Base-by-base conservation (phyloP, 805 yeast species). In the Phaffomyces antillensis region DNA sequence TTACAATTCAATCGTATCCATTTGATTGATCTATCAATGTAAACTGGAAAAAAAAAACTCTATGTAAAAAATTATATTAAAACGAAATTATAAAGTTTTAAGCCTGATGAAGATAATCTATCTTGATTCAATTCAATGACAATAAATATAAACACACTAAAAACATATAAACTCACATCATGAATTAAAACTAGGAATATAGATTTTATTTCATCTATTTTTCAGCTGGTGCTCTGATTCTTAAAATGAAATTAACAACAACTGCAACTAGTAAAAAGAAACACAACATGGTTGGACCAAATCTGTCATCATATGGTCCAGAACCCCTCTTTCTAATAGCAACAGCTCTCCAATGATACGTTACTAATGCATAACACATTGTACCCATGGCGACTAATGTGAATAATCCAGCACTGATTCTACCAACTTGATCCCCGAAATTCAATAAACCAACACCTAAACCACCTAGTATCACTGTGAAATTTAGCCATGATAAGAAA, bases 331-430 rank as follows among this genome's bases (percentile, higher is more conserved):
- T 77, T 67, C 99, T 83, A 55, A 93, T 93, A 48, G 99, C 99
- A 62, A 90, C 88, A 2, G 99, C 99, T 73, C 99, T 86, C 99
- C 99, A 95, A 67, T 93, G 99, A 66, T 93, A 93, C 12, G 98
- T 93, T 40, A 88, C 76, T 50, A 93, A 75, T 2, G 99, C 99
- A 60, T 93, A 93, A 3, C 83, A 76, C 99, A 93, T 93, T 23
- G 99, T 91, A 52, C 86, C 88, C 97, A 93, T 91, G 51, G 99
- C 96, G 45, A 93, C 90, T 49, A 91, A 73, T 4, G 99, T 95
- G 74, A 93, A 93, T 45, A 93, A 72, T 5, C 91, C 93, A 38
- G 99, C 98, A 54, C 93, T 81, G 47, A 93, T 80, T 59, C 95
- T 78, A 50, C 98, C 98, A 37, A 91, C 78, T 49, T 78, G 76